Evolutionary conservation across 2,329 filamentous ascomycete genomes (phyloP).

Genomic region (Alternaria hordeiaustralica): DNA sequence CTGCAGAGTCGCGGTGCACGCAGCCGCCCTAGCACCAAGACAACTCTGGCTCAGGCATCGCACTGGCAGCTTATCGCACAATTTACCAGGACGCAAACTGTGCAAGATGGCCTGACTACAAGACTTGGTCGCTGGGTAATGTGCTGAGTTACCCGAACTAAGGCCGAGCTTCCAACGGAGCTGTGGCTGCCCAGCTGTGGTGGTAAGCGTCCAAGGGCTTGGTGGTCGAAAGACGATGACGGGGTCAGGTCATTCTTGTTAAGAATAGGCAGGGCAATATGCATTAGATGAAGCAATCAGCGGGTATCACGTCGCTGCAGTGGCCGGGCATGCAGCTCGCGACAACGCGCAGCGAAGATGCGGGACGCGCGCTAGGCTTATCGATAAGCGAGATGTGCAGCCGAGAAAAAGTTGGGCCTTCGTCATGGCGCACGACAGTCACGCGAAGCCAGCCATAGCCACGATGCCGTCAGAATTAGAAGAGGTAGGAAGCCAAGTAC

Average conservation of each 20-base stretch:
- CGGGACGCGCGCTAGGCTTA: slow-evolving; percentile 26
- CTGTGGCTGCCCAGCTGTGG: neutral
- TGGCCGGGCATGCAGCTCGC: slow-evolving; percentile 6
- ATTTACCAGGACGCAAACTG: neutral
- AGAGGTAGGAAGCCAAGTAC: slow-evolving; percentile 45
- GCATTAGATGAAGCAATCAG: slow-evolving; percentile 10
- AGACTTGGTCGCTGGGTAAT: neutral
- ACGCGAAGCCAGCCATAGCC: slow-evolving; percentile 19
- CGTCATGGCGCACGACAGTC: slow-evolving; percentile 30
- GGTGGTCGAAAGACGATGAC: neutral
- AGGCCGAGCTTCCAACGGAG: neutral
- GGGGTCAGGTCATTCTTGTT: neutral
- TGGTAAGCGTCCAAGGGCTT: neutral
- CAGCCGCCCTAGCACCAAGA: slow-evolving; percentile 20
- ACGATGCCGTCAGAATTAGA: slow-evolving; percentile 59
- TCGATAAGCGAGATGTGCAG: slow-evolving; percentile 42
- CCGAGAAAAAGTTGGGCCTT: slow-evolving; percentile 29
- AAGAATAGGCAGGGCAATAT: slow-evolving; percentile 14
- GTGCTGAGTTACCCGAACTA: neutral
- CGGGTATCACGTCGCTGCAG: slow-evolving; percentile 5
- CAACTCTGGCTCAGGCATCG: neutral
- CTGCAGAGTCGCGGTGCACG: slow-evolving; percentile 1
- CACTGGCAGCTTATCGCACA: neutral
- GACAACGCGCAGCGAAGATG: slow-evolving; percentile 9
- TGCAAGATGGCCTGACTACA: neutral